phyloP scores from a whole-genome alignment of 805 yeast species.

The Trichomonascus vanleenenianus region DNA sequence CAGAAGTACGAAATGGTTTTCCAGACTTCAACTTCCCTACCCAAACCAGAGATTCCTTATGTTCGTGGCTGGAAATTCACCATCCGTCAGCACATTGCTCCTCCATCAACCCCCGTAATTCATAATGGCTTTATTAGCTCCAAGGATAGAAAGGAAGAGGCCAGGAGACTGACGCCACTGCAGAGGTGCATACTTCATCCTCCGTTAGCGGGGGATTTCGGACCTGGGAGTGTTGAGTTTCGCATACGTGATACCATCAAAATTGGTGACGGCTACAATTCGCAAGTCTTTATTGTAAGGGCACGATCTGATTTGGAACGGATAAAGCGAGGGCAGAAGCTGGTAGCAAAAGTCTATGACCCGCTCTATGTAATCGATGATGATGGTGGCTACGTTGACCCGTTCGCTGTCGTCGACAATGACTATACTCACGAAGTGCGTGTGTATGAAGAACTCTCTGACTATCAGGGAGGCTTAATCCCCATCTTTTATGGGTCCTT shows the following conservation, averaged over 20 bases:
- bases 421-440: not conserved
- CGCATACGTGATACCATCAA: not conserved
- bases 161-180: too few species aligned
- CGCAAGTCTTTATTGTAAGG: not conserved
- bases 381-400: not conserved
- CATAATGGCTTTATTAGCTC: not conserved
- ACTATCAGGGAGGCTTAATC: not conserved
- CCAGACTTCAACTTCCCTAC: too few species aligned
- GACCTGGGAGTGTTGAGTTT: not conserved
- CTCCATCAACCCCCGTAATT: not conserved
- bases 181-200: too few species aligned
- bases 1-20: too few species aligned
- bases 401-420: not conserved
- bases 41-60: not conserved
- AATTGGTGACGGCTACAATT: not conserved
- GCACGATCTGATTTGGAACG: not conserved
- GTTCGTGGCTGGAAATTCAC: not conserved
- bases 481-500: not conserved
- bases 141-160: not conserved
- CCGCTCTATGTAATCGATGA: not conserved
- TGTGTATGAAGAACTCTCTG: not conserved
- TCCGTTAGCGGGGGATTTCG: not conserved
- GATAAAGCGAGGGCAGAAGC: not conserved
- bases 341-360: not conserved
- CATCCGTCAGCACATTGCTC: not conserved